A percentile compares a stretch with the other conserved stretches of the same genome.
These are phyloP conservation scores for Oidium heveae DNA, from an alignment of 2,329 filamentous ascomycete genomes.

Conservation along the genomic window DNA sequence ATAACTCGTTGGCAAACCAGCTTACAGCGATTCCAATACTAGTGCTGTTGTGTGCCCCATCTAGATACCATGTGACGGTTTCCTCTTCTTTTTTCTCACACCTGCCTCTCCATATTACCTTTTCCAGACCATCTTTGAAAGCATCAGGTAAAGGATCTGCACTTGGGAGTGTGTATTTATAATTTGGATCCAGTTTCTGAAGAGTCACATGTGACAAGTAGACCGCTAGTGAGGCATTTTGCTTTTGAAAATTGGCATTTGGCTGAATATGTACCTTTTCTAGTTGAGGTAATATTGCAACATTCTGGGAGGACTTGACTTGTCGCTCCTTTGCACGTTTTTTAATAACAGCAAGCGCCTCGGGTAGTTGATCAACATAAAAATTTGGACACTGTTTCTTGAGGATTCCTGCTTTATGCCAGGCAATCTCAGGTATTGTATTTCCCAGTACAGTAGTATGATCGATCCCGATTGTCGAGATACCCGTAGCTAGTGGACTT, in stretches of 20 bases:
- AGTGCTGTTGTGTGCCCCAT: constrained; percentile 81
- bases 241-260: constrained; percentile 30
- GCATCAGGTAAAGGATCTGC: constrained; percentile 25
- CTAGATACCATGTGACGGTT: constrained; percentile 58
- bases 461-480: constrained; percentile 43
- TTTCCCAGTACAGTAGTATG: constrained; percentile 37
- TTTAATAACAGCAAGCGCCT: constrained; percentile 22
- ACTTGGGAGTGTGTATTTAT: constrained; percentile 3
- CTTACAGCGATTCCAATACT: constrained; percentile 69
- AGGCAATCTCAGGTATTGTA: constrained; percentile 40
- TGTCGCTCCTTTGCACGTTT: constrained; percentile 26
- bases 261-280: constrained; percentile 21
- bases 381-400: constrained; percentile 33
- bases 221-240: constrained; percentile 27
- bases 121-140: constrained; percentile 49
- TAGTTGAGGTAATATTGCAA: constrained; percentile 23
- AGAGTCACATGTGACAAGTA: constrained; percentile 26
- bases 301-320: constrained; percentile 19
- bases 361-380: constrained; percentile 25
- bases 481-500: constrained; percentile 29
- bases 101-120: constrained; percentile 53
- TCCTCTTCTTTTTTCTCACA: constrained; percentile 37
- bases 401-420: constrained; percentile 52
- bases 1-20: too few species aligned
- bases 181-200: constrained; percentile 16